Evolutionary conservation across 768 basidiomycete genomes (phyloP).

Genomic region (Dacryopinax primogenitus): DNA sequence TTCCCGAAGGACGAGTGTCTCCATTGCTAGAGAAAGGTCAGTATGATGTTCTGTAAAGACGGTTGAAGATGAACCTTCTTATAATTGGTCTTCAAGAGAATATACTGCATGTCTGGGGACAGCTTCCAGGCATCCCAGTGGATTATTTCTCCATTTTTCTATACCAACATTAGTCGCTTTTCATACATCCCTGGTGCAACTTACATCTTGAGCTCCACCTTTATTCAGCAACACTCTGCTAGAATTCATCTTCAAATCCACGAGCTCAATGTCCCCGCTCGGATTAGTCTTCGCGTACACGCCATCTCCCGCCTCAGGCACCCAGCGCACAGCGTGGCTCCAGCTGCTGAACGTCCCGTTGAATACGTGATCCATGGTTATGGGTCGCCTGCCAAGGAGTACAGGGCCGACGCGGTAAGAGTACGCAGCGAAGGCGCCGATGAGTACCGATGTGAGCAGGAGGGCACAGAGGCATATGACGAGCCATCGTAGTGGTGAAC

Average conservation of each 20-base stretch:
- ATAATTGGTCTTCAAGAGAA: slow-evolving; percentile 65
- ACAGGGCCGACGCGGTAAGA: slow-evolving; percentile 45
- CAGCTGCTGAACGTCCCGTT: slow-evolving; percentile 69
- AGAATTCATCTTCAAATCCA: slow-evolving; percentile 64
- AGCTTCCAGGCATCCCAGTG: slow-evolving; percentile 56
- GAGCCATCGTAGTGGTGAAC: slow-evolving; percentile 39
- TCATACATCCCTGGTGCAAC: slow-evolving; percentile 16
- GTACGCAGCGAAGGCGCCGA: slow-evolving; percentile 67
- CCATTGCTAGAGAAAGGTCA: slow-evolving; percentile 58
- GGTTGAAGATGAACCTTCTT: slow-evolving; percentile 41
- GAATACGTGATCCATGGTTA: slow-evolving; percentile 83
- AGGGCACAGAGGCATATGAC: slow-evolving; percentile 48
- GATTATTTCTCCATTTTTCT: slow-evolving; percentile 47
- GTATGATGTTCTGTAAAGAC: neutral
- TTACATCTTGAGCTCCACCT: slow-evolving; percentile 53
- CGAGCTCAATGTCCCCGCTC: slow-evolving; percentile 57
- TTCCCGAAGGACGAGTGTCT: slow-evolving; percentile 80
- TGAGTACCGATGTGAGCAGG: slow-evolving; percentile 46
- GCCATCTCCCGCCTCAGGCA: slow-evolving; percentile 94
- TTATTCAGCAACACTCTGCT: slow-evolving; percentile 48
- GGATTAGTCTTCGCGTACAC: slow-evolving; percentile 55
- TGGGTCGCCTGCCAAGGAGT: slow-evolving; percentile 40
- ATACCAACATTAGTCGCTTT: neutral
- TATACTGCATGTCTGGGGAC: slow-evolving; percentile 81
- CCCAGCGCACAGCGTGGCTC: slow-evolving; percentile 55